Conservation (phyloP, 495 filamentous ascomycete genomes). For the Endocarpon pusillum region DNA sequence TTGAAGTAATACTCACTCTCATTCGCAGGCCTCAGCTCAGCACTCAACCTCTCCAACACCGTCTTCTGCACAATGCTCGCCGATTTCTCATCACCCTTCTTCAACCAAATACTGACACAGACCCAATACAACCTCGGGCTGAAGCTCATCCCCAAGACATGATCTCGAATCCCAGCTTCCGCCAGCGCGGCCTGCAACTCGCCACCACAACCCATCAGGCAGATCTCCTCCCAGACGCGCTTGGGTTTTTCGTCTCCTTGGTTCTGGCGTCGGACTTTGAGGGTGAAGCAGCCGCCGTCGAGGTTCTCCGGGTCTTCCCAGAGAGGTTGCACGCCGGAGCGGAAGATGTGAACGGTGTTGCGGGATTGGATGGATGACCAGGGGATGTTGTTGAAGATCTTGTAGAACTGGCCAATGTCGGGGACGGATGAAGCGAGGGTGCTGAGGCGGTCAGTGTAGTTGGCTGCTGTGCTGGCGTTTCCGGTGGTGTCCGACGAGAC, state of each 20-base stretch:
- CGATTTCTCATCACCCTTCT: constrained; percentile 48
- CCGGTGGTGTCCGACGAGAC: constrained; percentile 9
- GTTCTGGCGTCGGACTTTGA: constrained; percentile 64
- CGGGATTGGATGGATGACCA: constrained; percentile 57
- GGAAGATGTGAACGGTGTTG: constrained; percentile 79
- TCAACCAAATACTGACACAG: constrained; percentile 78
- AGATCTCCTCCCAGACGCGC: constrained; percentile 47
- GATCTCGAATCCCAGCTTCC: constrained; percentile 48
- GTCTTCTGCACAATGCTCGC: constrained; percentile 53
- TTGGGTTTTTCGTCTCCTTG: constrained; percentile 54
- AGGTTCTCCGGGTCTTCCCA: constrained; percentile 84
- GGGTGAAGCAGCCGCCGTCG: constrained; percentile 71
- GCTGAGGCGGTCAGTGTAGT: constrained; percentile 49
- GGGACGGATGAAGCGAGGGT: constrained; percentile 50
- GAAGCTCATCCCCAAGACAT: constrained; percentile 45
- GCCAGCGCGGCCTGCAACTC: constrained; percentile 60
- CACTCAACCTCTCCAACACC: constrained; percentile 49
- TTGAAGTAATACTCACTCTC: constrained; percentile 53
- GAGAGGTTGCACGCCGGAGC: constrained; percentile 64
- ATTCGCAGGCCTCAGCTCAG: constrained; percentile 49
- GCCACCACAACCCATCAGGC: constrained; percentile 72
- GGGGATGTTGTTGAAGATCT: constrained; percentile 77
- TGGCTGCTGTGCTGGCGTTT: constrained; percentile 8
- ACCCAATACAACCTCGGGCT: constrained; percentile 49
- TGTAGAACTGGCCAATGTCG: constrained; percentile 71